phyloP scores from a whole-genome alignment of 2,329 filamentous ascomycete genomes.

The Aspergillus persii region DNA sequence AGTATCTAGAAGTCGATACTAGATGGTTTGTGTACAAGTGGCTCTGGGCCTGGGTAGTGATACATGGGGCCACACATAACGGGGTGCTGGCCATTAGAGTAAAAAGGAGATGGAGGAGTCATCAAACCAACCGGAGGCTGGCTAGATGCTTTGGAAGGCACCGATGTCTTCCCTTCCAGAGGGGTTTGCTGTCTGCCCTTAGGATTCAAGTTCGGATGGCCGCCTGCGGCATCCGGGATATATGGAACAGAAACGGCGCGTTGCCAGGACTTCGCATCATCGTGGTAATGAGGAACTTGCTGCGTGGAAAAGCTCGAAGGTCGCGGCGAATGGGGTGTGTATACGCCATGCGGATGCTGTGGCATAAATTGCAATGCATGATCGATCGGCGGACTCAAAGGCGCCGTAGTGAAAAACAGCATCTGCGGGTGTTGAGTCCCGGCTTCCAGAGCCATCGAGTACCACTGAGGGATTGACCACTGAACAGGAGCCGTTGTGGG shows the following conservation, averaged over 20 bases:
- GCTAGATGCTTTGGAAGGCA: slow-evolving; percentile 14
- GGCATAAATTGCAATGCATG: slow-evolving; percentile 24
- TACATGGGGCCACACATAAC: slow-evolving; percentile 30
- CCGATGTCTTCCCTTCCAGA: slow-evolving; percentile 18
- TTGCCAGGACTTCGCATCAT: slow-evolving; percentile 28
- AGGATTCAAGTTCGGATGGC: slow-evolving; percentile 17
- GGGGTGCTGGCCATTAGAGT: slow-evolving; percentile 23
- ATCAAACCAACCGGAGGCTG: slow-evolving; percentile 17
- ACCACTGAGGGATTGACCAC: slow-evolving; percentile 31
- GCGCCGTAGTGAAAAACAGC: slow-evolving; percentile 26
- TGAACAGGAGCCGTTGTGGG: slow-evolving; percentile 19
- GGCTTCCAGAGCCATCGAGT: slow-evolving; percentile 27
- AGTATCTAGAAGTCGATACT: slow-evolving; percentile 23
- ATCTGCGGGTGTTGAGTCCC: slow-evolving; percentile 20
- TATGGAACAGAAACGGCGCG: slow-evolving; percentile 30
- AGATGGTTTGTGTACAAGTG: slow-evolving; percentile 20
- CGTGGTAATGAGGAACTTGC: slow-evolving; percentile 18
- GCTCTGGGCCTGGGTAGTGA: slow-evolving; percentile 25
- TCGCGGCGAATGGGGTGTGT: slow-evolving; percentile 19
- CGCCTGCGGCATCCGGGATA: slow-evolving; percentile 13
- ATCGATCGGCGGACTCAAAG: slow-evolving; percentile 24
- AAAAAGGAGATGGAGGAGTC: slow-evolving; percentile 22
- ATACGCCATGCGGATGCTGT: slow-evolving; percentile 20
- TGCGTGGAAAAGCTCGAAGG: slow-evolving; percentile 17
- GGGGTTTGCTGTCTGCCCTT: slow-evolving; percentile 17